These are phyloP conservation scores for Plasmodium gaboni DNA, from an alignment of 169 alveolate species.

Conservation along the genomic window DNA sequence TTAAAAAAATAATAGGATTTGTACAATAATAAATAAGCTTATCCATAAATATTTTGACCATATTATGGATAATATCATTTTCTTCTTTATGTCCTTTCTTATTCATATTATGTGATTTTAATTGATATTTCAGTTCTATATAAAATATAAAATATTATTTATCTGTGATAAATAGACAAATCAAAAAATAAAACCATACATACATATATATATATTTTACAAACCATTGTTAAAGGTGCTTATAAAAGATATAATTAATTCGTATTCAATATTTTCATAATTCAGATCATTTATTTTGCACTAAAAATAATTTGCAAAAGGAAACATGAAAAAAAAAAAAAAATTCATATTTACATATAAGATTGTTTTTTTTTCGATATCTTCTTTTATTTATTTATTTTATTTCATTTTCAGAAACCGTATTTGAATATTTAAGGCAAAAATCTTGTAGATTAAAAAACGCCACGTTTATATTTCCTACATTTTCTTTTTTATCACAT, in stretches of 20 bases:
- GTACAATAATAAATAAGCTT: conserved; percentile 52
- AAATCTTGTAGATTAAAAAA: conserved; percentile 35
- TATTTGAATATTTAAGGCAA: conserved; percentile 43
- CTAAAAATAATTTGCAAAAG: conserved; percentile 21
- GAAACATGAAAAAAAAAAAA: neutral
- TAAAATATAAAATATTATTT: neutral
- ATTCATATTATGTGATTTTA: conserved; percentile 23
- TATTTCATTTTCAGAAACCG: conserved; percentile 25
- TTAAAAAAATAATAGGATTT: conserved; percentile 36
- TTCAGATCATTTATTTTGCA: conserved; percentile 38
- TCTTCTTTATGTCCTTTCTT: conserved; percentile 30
- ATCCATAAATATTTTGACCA: conserved; percentile 42
- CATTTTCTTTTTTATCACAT: conserved; percentile 2
- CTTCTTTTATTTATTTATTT: neutral
- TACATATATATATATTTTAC: neutral
- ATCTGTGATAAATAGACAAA: neutral
- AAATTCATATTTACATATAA: neutral
- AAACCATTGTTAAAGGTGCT: conserved; percentile 57
- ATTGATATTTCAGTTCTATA: conserved; percentile 57
- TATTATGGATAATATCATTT: conserved; percentile 27
- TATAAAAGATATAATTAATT: conserved; percentile 47
- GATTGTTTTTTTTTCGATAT: no score
- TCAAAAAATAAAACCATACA: neutral
- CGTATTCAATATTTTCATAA: conserved; percentile 43
- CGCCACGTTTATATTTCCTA: conserved; percentile 14